Base-by-base conservation (phyloP, 1,139 yeast genomes). In the Ashbya aceris region DNA sequence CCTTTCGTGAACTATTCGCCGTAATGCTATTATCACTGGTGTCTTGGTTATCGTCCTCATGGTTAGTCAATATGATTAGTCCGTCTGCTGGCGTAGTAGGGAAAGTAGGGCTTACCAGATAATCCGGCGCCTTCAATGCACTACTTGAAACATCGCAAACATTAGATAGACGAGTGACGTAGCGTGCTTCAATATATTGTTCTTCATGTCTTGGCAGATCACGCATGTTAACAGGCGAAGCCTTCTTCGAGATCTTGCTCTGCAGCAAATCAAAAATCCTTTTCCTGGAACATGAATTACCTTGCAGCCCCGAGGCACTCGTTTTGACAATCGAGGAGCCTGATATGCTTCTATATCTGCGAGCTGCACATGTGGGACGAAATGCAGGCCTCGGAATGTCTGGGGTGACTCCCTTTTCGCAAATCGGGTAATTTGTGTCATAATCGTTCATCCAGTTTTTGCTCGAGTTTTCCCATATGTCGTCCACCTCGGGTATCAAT, bases 401-500 rank as follows among this genome's bases (percentile, higher is more conserved):
- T 11, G 43, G 42, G 12, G 47, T 41, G 3, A 46, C 41, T 9
- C 27, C 32, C 10, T 33, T 20, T 11, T 46, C 49, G 3, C 45
- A 43, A n/a, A 42, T 38, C 7, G 45, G 40, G 32, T 41, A 41
- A 6, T 40, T 41, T 10, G 45, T 41, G 3, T 44, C 40, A 33
- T 38, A 44, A 20, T 46, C 44, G 27, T 46, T 46, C 46, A 43
- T 43, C 46, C 49, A 43, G 28, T 46, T 46, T 20, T 37, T 33
- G 8, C 26, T 33, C 30, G 26, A 27, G 10, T 6, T 17, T 34
- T 11, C 13, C 23, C 12, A 36, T 4, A 41, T 27, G 20, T 12
- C n/a, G 26, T 56, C 62, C 47, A 55, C 47, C 20, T 53, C 56
- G 9, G 64, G 61, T 3, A 61, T 59, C 30, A 61, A 37, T 0